These are phyloP conservation scores for Nyctanthes arbortristis DNA, from an alignment of 257 asterid species.

Conservation along the genomic window DNA sequence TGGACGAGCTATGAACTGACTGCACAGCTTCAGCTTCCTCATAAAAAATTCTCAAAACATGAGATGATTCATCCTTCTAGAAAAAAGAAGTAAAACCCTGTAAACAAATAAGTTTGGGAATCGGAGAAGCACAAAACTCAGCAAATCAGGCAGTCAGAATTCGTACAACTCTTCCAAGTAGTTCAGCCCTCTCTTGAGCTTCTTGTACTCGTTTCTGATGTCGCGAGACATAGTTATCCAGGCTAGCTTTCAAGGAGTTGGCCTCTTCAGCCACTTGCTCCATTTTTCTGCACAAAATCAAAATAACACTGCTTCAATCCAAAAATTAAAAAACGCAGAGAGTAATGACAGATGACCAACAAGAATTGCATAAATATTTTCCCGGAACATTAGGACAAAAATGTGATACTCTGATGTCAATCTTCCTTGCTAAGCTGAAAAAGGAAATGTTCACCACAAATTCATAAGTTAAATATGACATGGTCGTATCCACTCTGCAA, in stretches of 20 bases:
- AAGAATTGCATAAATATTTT: no score
- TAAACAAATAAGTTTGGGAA: slow-evolving; percentile 17
- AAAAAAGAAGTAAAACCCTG: slow-evolving; percentile 21
- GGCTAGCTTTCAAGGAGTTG: slow-evolving; percentile 76
- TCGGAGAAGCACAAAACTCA: background rate
- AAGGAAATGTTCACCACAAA: background rate
- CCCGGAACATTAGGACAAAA: no score
- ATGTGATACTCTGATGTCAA: no score
- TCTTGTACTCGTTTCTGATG: slow-evolving; percentile 72
- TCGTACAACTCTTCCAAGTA: slow-evolving; percentile 85
- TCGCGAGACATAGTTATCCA: slow-evolving; percentile 66
- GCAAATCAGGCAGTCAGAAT: slow-evolving; percentile 12
- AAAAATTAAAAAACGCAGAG: slow-evolving; percentile 15
- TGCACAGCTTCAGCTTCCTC: no score
- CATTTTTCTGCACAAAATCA: slow-evolving; percentile 71
- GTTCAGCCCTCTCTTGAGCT: slow-evolving; percentile 79
- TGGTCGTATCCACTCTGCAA: no score
- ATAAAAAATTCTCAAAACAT: no score
- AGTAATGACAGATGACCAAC: no score
- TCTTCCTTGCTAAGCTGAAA: background rate
- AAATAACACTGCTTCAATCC: slow-evolving; percentile 22
- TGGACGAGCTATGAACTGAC: no score
- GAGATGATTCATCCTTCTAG: no score
- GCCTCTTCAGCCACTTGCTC: slow-evolving; percentile 92
- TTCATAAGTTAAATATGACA: background rate